Percentiles rank a stretch among this genome's conserved stretches.
phyloP scores from a whole-genome alignment of 805 yeast genomes.

The Wickerhamiella lipophila region DNA sequence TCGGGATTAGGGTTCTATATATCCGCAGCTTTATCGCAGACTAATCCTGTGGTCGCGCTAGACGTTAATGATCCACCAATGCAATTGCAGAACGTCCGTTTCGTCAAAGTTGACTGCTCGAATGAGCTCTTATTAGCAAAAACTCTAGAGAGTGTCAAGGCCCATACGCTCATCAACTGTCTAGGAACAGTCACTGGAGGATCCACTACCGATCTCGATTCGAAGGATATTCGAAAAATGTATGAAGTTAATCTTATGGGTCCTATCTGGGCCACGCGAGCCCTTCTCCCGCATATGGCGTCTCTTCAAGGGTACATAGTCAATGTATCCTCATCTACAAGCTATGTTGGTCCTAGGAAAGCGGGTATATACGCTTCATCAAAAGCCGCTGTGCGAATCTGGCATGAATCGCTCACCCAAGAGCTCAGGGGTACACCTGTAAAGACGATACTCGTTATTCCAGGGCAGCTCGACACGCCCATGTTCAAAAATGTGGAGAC shows the following conservation, averaged over 20 bases:
- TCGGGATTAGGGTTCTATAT: constrained; percentile 22
- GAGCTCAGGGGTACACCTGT: constrained; percentile 43
- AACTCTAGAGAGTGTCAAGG: constrained; percentile 53
- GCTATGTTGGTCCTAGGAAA: constrained; percentile 64
- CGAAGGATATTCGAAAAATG: constrained; percentile 38
- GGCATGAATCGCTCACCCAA: constrained; percentile 57
- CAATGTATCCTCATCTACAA: constrained; percentile 63
- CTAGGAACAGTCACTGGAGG: constrained; percentile 82
- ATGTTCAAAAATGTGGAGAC: constrained; percentile 58
- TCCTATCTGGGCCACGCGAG: constrained; percentile 49
- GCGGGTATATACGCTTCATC: constrained; percentile 67
- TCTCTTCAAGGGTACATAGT: constrained; percentile 50
- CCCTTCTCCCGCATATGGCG: constrained; percentile 54
- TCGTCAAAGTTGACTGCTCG: constrained; percentile 14
- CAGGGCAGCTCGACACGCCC: constrained; percentile 62
- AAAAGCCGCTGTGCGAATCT: constrained; percentile 61
- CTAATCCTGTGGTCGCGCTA: constrained; percentile 14
- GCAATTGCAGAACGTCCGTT: constrained; percentile 9
- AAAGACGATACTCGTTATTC: constrained; percentile 59
- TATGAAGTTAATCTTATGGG: constrained; percentile 52
- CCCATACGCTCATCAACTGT: constrained; percentile 70
- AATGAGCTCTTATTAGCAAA: constrained; percentile 31
- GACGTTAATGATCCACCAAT: constrained; percentile 17
- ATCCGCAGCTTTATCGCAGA: constrained; percentile 17
- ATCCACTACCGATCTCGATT: constrained; percentile 21